Conservation (phyloP, 108 stramenopile genomes). For the Craspedostauros australis region DNA sequence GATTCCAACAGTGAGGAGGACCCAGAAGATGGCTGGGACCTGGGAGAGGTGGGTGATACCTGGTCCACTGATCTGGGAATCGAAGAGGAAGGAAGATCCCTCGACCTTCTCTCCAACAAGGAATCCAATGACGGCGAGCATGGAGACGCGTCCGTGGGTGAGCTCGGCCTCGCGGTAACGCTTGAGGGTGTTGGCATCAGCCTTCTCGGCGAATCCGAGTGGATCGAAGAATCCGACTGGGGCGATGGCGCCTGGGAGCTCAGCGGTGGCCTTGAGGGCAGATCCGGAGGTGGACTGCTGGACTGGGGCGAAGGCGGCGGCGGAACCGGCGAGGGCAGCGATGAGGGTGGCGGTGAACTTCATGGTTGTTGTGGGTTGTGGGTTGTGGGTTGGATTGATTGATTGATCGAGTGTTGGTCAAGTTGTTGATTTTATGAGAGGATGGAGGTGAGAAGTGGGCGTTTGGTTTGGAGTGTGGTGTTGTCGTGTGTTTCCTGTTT, state of each 20-base stretch:
- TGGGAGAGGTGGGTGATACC: slow-evolving; percentile 87
- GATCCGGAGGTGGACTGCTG: slow-evolving; percentile 8
- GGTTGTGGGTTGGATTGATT: no score
- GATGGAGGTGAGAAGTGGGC: no score
- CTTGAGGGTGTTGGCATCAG: slow-evolving; percentile 62
- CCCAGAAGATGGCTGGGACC: slow-evolving; percentile 42
- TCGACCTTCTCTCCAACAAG: slow-evolving; percentile 74
- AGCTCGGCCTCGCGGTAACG: slow-evolving; percentile 89
- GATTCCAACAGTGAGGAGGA: slow-evolving; percentile 48
- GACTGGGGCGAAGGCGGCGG: slow-evolving; percentile 29
- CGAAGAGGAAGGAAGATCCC: slow-evolving; percentile 70
- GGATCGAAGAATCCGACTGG: slow-evolving; percentile 66
- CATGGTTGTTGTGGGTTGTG: slow-evolving; percentile 24
- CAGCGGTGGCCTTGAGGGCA: slow-evolving; percentile 11
- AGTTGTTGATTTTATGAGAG: no score
- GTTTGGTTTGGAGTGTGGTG: no score
- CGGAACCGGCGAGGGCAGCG: slow-evolving; percentile 29
- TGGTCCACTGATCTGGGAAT: slow-evolving; percentile 72
- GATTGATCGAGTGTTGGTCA: no score
- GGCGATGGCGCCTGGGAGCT: slow-evolving; percentile 48
- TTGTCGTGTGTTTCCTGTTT: no score
- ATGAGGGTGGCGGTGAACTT: slow-evolving; percentile 20
- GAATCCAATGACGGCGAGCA: slow-evolving; percentile 54
- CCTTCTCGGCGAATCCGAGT: slow-evolving; percentile 63
- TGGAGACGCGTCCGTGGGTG: slow-evolving; percentile 75